A percentile compares a stretch with the other conserved stretches of the same genome.
Conservation (phyloP, 2,329 filamentous ascomycete species). For the Bimuria novae-zelandiae region DNA sequence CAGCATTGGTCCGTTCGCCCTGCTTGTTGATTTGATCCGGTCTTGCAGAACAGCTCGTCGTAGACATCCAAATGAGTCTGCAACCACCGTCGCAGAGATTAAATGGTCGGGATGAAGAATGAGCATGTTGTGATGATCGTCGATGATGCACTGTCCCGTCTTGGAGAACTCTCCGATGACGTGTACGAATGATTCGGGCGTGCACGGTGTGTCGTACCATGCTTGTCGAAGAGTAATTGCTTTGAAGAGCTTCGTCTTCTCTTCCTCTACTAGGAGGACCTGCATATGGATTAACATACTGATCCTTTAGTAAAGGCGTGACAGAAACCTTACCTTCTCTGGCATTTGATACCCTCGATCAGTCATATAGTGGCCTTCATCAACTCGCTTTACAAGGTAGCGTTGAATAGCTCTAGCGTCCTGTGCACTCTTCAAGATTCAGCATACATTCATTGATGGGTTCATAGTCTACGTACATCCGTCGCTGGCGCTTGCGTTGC, state of each 20-base stretch:
- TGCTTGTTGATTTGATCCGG: conserved; percentile 86
- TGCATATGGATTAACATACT: conserved; percentile 47
- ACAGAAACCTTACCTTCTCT: conserved; percentile 67
- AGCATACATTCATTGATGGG: conserved; percentile 51
- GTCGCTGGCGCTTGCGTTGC: conserved; percentile 68
- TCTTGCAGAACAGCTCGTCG: conserved; percentile 93
- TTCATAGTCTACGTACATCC: conserved; percentile 57
- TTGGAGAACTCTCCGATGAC: conserved; percentile 77
- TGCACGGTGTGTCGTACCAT: conserved; percentile 82
- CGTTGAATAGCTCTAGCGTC: conserved; percentile 80
- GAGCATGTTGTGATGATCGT: conserved; percentile 81
- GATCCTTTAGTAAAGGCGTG: not conserved
- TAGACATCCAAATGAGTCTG: conserved; percentile 93
- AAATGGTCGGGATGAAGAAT: conserved; percentile 95
- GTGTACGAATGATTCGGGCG: conserved; percentile 78
- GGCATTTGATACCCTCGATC: conserved; percentile 61
- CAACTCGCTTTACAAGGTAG: conserved; percentile 77
- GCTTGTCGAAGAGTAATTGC: conserved; percentile 79
- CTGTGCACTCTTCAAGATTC: conserved; percentile 68
- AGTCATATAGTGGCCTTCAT: conserved; percentile 70
- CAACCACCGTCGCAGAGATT: conserved; percentile 90
- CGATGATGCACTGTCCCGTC: conserved; percentile 75
- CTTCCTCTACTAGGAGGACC: conserved; percentile 81
- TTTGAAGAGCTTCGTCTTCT: conserved; percentile 68
- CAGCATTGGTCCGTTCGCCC: conserved; percentile 77